Percentiles rank a stretch among this genome's conserved stretches.
Evolutionary conservation across 345 rosid genomes (phyloP).

Genomic region (Heritiera littoralis): DNA sequence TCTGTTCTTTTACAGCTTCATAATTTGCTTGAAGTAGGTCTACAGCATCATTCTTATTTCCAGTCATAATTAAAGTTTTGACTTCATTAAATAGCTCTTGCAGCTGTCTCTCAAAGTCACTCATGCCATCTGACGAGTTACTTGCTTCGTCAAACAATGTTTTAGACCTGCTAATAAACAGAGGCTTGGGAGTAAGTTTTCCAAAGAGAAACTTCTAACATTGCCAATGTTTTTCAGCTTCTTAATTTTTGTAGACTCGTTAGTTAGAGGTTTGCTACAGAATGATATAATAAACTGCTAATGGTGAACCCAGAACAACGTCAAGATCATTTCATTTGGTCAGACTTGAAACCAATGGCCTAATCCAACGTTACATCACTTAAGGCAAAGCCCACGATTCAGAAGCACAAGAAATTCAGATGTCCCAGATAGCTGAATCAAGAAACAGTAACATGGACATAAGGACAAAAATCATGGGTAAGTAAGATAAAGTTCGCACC

Average conservation of each 20-base stretch:
- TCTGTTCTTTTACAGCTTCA: slow-evolving; percentile 65
- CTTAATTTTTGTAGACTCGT: slow-evolving; percentile 11
- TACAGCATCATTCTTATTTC: slow-evolving; percentile 59
- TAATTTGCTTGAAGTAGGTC: slow-evolving; percentile 84
- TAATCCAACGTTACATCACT: background rate
- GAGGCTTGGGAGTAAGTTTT: background rate
- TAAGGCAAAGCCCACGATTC: slow-evolving; percentile 4
- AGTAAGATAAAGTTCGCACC: slow-evolving; percentile 34
- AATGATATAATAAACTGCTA: background rate
- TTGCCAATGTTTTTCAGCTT: slow-evolving; percentile 16
- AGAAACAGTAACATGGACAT: background rate
- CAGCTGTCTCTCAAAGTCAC: slow-evolving; percentile 62
- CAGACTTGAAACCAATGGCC: background rate
- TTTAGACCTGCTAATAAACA: slow-evolving; percentile 42
- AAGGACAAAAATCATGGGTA: background rate
- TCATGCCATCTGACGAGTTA: slow-evolving; percentile 36
- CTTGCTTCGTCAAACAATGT: slow-evolving; percentile 32
- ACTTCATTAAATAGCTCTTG: slow-evolving; percentile 73
- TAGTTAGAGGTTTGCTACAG: background rate
- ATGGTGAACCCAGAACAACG: background rate
- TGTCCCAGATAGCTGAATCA: background rate
- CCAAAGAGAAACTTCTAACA: background rate
- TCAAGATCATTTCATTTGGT: slow-evolving; percentile 3
- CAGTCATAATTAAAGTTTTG: slow-evolving; percentile 54
- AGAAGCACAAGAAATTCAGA: slow-evolving; percentile 6